Evolutionary conservation across 495 filamentous ascomycete species (phyloP).

Genomic region (Lichina pygmaea): DNA sequence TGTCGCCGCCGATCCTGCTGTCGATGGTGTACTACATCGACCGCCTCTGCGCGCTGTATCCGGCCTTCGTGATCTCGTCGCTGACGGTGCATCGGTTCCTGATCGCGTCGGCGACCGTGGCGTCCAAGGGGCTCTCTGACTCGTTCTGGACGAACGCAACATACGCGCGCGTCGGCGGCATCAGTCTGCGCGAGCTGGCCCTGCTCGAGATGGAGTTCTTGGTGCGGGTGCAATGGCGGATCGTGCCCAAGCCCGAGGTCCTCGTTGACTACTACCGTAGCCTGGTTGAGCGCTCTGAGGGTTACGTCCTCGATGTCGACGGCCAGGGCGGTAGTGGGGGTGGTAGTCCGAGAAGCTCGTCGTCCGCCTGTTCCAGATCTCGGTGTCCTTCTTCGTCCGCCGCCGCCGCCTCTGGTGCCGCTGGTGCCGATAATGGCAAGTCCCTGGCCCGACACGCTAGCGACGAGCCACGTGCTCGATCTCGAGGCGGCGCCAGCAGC

Average conservation of each 20-base stretch:
- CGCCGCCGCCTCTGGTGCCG: too few species aligned
- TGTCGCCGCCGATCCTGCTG: slow-evolving; percentile 84
- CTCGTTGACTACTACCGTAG: slow-evolving; percentile 80
- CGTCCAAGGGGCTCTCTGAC: slow-evolving; percentile 84
- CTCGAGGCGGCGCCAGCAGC: too few species aligned
- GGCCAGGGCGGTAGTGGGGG: not conserved
- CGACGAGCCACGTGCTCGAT: too few species aligned
- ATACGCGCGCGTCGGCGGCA: slow-evolving; percentile 80
- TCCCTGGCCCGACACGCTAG: too few species aligned
- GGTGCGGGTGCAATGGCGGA: slow-evolving; percentile 77
- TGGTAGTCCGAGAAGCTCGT: too few species aligned
- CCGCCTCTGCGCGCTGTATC: slow-evolving; percentile 71
- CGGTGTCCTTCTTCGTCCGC: too few species aligned
- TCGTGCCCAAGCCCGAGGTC: slow-evolving; percentile 83
- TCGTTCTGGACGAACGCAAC: slow-evolving; percentile 94
- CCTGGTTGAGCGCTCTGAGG: slow-evolving; percentile 43
- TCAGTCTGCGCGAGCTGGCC: slow-evolving; percentile 66
- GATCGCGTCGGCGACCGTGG: slow-evolving; percentile 84
- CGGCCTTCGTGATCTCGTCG: slow-evolving; percentile 79
- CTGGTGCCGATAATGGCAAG: too few species aligned
- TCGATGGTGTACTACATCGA: slow-evolving; percentile 99
- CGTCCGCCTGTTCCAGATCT: too few species aligned
- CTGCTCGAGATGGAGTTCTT: slow-evolving; percentile 88
- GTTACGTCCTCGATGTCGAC: slow-evolving; percentile 23
- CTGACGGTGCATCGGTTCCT: slow-evolving; percentile 92